These are phyloP conservation scores for Xylaria curta DNA, from an alignment of 495 filamentous ascomycete genomes.

Conservation along the genomic window DNA sequence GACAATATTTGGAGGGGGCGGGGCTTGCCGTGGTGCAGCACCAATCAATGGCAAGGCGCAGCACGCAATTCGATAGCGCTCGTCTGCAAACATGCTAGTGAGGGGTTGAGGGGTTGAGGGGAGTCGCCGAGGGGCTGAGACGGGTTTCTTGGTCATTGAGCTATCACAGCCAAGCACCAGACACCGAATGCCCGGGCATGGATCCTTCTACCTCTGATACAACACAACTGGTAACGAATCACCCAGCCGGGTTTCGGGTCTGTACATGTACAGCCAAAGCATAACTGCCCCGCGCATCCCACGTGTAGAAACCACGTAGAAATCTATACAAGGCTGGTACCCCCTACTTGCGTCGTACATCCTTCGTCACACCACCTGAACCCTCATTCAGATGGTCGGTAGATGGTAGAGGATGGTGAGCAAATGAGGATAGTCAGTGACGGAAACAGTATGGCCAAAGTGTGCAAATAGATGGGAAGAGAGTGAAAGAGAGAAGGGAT, in stretches of 20 bases:
- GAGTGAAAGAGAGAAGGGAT: not conserved
- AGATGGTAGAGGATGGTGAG: not conserved
- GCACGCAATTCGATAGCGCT: slow-evolving; percentile 34
- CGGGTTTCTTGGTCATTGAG: slow-evolving; percentile 23
- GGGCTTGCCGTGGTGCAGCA: slow-evolving; percentile 26
- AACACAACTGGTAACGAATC: not conserved
- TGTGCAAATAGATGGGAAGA: not conserved
- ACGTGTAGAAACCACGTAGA: not conserved
- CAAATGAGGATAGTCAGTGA: slow-evolving; percentile 1
- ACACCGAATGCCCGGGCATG: not conserved
- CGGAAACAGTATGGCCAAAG: not conserved
- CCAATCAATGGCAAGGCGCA: slow-evolving; percentile 33
- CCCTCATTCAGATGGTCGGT: not conserved
- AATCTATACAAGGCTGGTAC: not conserved
- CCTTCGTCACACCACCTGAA: not conserved
- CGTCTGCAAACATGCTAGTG: slow-evolving; percentile 37
- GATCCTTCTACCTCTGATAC: not conserved
- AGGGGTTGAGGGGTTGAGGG: slow-evolving; percentile 28
- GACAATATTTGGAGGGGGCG: slow-evolving; percentile 38
- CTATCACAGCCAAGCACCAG: not conserved
- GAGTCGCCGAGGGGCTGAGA: slow-evolving; percentile 27
- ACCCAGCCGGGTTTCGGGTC: not conserved
- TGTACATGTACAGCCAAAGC: slow-evolving; percentile 2
- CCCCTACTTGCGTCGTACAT: not conserved
- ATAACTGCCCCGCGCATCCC: not conserved